Percentiles rank a stretch among this genome's conserved stretches.
Conservation (phyloP, 2,329 filamentous ascomycete species). For the Apiospora marii region DNA sequence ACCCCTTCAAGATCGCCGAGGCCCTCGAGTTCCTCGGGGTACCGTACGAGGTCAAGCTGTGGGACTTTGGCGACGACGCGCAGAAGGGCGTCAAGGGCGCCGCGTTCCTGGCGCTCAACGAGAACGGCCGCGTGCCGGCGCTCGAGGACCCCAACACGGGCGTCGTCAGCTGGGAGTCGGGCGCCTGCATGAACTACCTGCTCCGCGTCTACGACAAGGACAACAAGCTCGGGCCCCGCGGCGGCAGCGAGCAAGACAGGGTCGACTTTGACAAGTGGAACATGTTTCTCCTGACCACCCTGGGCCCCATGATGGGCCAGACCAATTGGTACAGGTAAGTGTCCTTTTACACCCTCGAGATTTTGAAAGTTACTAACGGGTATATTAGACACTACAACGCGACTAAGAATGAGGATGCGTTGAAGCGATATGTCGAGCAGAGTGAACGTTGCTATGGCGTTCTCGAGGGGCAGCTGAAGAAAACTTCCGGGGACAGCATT, state of each 20-base stretch:
- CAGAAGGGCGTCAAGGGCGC: constrained; percentile 47
- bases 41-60: constrained; percentile 50
- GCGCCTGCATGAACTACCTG: constrained; percentile 48
- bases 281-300: constrained; percentile 49
- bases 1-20: constrained; percentile 53
- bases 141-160: constrained; percentile 49
- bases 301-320: constrained; percentile 51
- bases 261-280: constrained; percentile 56
- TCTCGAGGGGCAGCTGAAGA: constrained; percentile 50
- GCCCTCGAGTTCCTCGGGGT: constrained; percentile 49
- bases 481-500: constrained; percentile 46
- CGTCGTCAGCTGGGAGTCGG: constrained; percentile 47
- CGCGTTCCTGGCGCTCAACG: constrained; percentile 49
- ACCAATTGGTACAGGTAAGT: constrained; percentile 48
- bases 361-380: neutral
- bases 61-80: constrained; percentile 49
- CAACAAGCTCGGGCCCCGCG: constrained; percentile 47
- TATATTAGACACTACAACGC: constrained; percentile 42
- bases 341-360: neutral
- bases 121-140: constrained; percentile 51
- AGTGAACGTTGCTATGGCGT: constrained; percentile 51
- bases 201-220: constrained; percentile 49
- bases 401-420: constrained; percentile 50
- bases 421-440: constrained; percentile 48
- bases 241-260: constrained; percentile 45